phyloP scores from a whole-genome alignment of 2,329 filamentous ascomycete genomes.

The Penicillium occitanis region DNA sequence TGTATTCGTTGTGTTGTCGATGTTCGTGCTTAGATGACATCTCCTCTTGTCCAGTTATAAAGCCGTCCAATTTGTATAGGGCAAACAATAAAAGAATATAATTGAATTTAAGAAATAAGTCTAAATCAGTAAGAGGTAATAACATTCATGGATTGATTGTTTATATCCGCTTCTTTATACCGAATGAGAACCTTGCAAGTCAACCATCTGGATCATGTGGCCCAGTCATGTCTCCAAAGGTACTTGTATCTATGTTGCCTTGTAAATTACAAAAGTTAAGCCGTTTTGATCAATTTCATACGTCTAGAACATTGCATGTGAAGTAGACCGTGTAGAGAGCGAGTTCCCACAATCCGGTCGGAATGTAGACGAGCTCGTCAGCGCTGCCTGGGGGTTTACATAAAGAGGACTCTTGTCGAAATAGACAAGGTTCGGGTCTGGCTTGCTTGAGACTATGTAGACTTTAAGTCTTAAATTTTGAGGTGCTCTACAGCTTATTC shows the following conservation, averaged over 20 bases:
- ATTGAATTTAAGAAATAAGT: neutral
- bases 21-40: constrained; percentile 46
- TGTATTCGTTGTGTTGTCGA: constrained; percentile 94
- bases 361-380: neutral
- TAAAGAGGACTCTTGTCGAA: no score
- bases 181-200: neutral
- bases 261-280: neutral
- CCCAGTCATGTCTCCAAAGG: neutral
- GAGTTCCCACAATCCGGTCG: neutral
- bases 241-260: neutral
- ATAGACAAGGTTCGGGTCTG: no score
- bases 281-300: neutral
- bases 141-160: neutral
- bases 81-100: neutral
- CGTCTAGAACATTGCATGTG: neutral
- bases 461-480: neutral
- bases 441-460: neutral
- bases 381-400: neutral
- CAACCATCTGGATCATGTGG: neutral
- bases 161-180: neutral
- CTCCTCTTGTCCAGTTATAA: neutral
- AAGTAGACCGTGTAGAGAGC: neutral
- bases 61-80: neutral
- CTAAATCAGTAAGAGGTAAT: neutral
- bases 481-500: neutral